Conservation (phyloP, 495 filamentous ascomycete species). For the Talaromyces proteolyticus region DNA sequence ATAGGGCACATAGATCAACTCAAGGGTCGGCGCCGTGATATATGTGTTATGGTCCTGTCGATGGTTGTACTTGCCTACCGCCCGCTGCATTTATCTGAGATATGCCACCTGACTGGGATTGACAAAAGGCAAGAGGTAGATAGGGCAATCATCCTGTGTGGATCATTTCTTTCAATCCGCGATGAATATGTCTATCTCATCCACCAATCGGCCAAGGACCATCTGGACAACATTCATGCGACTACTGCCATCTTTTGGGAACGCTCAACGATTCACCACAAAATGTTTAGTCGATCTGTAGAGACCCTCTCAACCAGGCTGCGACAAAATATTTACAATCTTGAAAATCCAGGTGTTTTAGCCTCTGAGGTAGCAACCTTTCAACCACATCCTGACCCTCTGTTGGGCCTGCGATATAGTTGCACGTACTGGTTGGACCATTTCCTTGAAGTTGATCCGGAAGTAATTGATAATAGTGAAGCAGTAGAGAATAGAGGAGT, state of each 20-base stretch:
- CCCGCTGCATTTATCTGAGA: constrained; percentile 10
- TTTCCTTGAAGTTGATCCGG: constrained; percentile 12
- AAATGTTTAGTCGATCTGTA: constrained; percentile 23
- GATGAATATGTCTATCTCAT: constrained; percentile 26
- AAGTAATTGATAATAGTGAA: neutral
- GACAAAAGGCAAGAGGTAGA: neutral
- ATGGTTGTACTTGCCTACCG: constrained; percentile 1
- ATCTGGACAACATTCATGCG: constrained; percentile 10
- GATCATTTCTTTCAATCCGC: constrained; percentile 16
- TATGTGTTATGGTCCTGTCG: neutral
- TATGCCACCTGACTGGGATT: constrained; percentile 6
- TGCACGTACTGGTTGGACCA: constrained; percentile 38
- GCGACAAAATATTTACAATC: constrained; percentile 14
- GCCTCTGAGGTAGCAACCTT: constrained; percentile 1
- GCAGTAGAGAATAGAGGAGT: neutral
- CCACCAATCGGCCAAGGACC: constrained; percentile 40
- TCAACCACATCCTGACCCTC: constrained; percentile 8
- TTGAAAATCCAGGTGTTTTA: constrained; percentile 2
- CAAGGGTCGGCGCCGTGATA: neutral
- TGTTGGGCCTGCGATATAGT: constrained; percentile 17
- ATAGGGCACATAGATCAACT: constrained; percentile 5
- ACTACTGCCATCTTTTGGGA: constrained; percentile 10
- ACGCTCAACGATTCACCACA: constrained; percentile 14
- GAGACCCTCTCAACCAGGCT: constrained; percentile 10
- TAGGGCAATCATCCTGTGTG: constrained; percentile 11